These are phyloP conservation scores for Geosmithia putterillii DNA, from an alignment of 2,329 filamentous ascomycete genomes.

Conservation along the genomic window DNA sequence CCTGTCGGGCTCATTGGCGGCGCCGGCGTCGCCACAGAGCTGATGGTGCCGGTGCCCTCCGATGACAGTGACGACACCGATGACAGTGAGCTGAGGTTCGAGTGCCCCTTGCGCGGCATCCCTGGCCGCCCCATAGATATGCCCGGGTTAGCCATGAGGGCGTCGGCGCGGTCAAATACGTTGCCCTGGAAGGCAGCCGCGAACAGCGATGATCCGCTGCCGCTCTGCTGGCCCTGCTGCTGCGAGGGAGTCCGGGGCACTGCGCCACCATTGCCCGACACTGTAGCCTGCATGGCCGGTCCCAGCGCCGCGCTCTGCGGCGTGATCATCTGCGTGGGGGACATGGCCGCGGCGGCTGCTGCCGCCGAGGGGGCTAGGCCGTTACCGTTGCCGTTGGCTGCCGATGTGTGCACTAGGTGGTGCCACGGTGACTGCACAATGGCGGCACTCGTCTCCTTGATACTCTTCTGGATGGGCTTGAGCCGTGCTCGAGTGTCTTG, in stretches of 20 bases:
- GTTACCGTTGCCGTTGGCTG: too few relatives aligned
- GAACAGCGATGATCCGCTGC: conserved; percentile 37
- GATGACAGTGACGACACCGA: conserved; percentile 10
- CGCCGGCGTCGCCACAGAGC: neutral
- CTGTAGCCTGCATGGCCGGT: conserved; percentile 79
- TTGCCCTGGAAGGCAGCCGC: conserved; percentile 40
- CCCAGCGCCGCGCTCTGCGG: conserved; percentile 82
- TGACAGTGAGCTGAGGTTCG: conserved; percentile 23
- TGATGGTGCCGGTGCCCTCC: neutral
- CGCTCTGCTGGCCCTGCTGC: conserved; percentile 24
- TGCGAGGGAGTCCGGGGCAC: conserved; percentile 53
- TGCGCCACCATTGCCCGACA: too few relatives aligned
- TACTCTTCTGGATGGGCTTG: conserved; percentile 67
- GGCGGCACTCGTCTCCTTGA: conserved; percentile 66
- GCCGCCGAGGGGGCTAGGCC: neutral
- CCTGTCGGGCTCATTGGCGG: neutral
- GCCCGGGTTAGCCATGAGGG: conserved; percentile 44
- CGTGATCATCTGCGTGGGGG: conserved; percentile 57
- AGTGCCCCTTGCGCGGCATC: conserved; percentile 23
- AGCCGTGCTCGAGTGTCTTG: conserved; percentile 62
- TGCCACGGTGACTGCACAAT: conserved; percentile 53
- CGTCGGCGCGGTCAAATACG: conserved; percentile 48
- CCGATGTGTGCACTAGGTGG: conserved; percentile 20
- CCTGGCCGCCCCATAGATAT: conserved; percentile 43
- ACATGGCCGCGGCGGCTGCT: conserved; percentile 10